A percentile compares a stretch with the other conserved stretches of the same genome.
phyloP scores from a whole-genome alignment of 2,329 filamentous ascomycete species.

The Plectosphaerella plurivora region DNA sequence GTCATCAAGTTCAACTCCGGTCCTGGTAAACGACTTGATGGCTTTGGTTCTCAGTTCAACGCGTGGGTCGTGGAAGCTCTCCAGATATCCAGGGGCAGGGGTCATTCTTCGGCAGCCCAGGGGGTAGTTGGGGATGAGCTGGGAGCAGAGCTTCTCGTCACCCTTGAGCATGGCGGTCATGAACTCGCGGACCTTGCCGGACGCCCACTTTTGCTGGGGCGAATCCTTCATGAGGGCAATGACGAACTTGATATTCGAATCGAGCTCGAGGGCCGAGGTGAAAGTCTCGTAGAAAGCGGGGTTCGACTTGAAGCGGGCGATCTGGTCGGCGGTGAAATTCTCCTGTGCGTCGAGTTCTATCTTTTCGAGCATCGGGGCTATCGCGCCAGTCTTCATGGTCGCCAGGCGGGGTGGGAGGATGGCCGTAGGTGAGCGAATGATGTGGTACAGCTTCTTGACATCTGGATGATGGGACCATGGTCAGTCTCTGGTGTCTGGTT shows the following conservation, averaged over 20 bases:
- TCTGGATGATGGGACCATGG: slow-evolving; percentile 13
- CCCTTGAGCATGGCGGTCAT: slow-evolving; percentile 43
- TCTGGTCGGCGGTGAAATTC: slow-evolving; percentile 28
- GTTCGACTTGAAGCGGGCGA: slow-evolving; percentile 41
- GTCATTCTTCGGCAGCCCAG: slow-evolving; percentile 46
- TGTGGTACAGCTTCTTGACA: slow-evolving; percentile 33
- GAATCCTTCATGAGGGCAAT: slow-evolving; percentile 37
- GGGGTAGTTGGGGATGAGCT: slow-evolving; percentile 44
- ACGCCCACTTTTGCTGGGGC: slow-evolving; percentile 35
- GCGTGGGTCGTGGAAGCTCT: slow-evolving; percentile 22
- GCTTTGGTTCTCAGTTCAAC: slow-evolving; percentile 18
- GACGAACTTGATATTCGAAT: slow-evolving; percentile 37
- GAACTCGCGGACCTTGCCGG: slow-evolving; percentile 34
- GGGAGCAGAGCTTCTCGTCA: slow-evolving; percentile 43
- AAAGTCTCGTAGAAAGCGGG: slow-evolving; percentile 41
- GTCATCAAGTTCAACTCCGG: slow-evolving; percentile 42
- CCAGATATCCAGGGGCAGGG: slow-evolving; percentile 45
- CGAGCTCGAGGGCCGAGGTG: slow-evolving; percentile 39
- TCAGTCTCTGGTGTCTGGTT: not conserved
- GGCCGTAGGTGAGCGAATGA: slow-evolving; percentile 38
- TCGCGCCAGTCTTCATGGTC: slow-evolving; percentile 26
- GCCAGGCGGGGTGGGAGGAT: slow-evolving; percentile 30
- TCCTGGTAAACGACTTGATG: slow-evolving; percentile 40
- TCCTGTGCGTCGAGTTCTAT: slow-evolving; percentile 17
- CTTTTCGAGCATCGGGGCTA: slow-evolving; percentile 18